A percentile compares a stretch with the other conserved stretches of the same genome.
Conservation (phyloP, 768 basidiomycete genomes). For the Amanita rimosa region DNA sequence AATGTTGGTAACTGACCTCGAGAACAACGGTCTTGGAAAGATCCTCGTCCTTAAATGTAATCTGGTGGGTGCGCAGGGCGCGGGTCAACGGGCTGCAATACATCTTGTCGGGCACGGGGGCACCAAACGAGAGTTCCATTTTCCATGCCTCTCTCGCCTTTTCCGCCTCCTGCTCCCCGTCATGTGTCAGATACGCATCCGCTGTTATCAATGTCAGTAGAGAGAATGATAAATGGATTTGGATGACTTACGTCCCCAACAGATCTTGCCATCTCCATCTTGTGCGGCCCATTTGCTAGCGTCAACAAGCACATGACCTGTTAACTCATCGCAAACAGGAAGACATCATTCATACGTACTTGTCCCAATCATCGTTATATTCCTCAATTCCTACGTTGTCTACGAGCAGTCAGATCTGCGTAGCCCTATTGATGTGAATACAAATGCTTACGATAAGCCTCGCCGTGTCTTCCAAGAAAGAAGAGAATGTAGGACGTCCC, state of each 20-base stretch:
- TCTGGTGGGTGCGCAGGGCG: conserved; percentile 43
- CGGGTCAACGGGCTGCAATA: conserved; percentile 60
- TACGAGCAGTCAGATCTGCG: conserved; percentile 14
- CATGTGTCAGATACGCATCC: conserved; percentile 50
- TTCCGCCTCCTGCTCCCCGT: conserved; percentile 47
- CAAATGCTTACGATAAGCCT: conserved; percentile 66
- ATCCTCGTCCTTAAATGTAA: conserved; percentile 35
- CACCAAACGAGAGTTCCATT: no score
- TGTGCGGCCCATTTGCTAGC: conserved; percentile 50
- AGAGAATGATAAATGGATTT: no score
- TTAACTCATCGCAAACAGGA: not conserved
- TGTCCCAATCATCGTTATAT: conserved; percentile 53
- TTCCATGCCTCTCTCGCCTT: conserved; percentile 26
- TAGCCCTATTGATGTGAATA: no score
- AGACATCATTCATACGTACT: conserved; percentile 25
- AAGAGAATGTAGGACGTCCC: conserved; percentile 49
- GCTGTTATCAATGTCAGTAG: conserved; percentile 23
- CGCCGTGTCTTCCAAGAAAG: conserved; percentile 58
- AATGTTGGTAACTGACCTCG: conserved; percentile 31
- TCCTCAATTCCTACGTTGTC: conserved; percentile 57
- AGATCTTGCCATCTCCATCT: conserved; percentile 51
- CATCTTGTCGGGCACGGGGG: no score
- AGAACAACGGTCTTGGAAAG: conserved; percentile 28
- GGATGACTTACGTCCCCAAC: conserved; percentile 58
- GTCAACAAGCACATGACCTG: not conserved